These are phyloP conservation scores for Boletellus emodensis DNA, from an alignment of 768 basidiomycete species.

Conservation along the genomic window DNA sequence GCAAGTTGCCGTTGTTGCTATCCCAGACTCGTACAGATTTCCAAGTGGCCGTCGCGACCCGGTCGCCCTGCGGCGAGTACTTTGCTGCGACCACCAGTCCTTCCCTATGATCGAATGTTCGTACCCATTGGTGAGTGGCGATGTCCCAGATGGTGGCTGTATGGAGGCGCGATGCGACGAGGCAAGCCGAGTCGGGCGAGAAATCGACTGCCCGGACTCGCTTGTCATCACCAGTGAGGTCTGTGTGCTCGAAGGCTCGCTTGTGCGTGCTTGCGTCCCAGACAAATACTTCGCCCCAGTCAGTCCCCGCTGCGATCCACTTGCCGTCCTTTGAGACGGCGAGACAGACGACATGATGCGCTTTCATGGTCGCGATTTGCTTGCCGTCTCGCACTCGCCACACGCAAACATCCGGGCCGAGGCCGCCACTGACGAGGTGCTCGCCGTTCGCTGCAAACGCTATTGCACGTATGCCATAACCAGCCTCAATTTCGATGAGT, in stretches of 20 bases:
- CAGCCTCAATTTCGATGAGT: neutral
- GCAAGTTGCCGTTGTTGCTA: neutral
- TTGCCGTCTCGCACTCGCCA: neutral
- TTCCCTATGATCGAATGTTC: neutral
- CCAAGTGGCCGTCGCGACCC: neutral
- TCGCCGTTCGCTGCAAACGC: neutral
- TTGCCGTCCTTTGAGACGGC: too few species aligned
- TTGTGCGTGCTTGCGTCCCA: too few species aligned
- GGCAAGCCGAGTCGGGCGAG: neutral
- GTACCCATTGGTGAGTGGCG: neutral
- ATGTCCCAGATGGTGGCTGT: neutral
- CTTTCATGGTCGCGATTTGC: too few species aligned
- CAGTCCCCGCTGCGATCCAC: too few species aligned
- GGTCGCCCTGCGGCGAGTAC: neutral
- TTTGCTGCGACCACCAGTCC: neutral
- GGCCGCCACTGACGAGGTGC: neutral
- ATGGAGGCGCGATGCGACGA: neutral
- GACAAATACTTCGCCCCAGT: too few species aligned
- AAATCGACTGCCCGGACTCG: neutral
- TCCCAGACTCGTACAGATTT: too few species aligned
- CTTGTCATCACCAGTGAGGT: too few species aligned
- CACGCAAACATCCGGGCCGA: neutral
- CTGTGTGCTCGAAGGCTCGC: too few species aligned
- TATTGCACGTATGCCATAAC: neutral
- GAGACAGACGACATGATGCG: too few species aligned